Evolutionary conservation across 2,329 filamentous ascomycete species (phyloP).

Genomic region (Epichloe coenophiala): DNA sequence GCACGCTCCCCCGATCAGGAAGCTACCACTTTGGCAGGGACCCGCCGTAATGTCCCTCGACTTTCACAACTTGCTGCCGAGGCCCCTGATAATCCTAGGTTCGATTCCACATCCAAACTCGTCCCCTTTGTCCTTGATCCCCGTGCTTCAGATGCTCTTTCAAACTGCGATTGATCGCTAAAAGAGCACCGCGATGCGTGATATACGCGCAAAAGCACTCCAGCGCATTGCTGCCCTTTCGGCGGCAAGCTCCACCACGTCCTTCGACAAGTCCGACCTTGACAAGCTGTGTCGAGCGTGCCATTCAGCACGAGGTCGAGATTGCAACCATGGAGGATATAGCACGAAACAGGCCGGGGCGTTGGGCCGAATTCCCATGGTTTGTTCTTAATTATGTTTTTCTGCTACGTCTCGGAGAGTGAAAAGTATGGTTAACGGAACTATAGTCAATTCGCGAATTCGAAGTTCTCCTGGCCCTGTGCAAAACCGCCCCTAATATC

Average conservation of each 20-base stretch:
- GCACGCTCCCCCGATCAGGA: neutral
- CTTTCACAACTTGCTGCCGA: neutral
- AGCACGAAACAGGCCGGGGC: slow-evolving; percentile 24
- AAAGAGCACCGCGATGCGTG: slow-evolving; percentile 30
- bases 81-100: neutral
- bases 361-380: slow-evolving; percentile 46
- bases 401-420: neutral
- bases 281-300: slow-evolving; percentile 48
- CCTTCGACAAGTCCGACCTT: slow-evolving; percentile 50
- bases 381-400: slow-evolving; percentile 17
- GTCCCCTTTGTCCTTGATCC: neutral
- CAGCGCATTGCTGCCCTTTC: slow-evolving; percentile 53
- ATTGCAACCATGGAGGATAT: slow-evolving; percentile 34
- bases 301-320: slow-evolving; percentile 29
- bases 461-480: slow-evolving; percentile 81
- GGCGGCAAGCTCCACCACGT: slow-evolving; percentile 36
- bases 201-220: slow-evolving; percentile 48
- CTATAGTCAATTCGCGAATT: slow-evolving; percentile 72
- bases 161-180: neutral
- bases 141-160: neutral
- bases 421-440: slow-evolving; percentile 8
- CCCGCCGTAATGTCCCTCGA: too few relatives aligned
- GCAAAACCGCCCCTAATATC: slow-evolving; percentile 72
- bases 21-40: neutral
- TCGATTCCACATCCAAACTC: neutral